phyloP scores from a whole-genome alignment of 495 filamentous ascomycete species.

The Xylaria nigripes region DNA sequence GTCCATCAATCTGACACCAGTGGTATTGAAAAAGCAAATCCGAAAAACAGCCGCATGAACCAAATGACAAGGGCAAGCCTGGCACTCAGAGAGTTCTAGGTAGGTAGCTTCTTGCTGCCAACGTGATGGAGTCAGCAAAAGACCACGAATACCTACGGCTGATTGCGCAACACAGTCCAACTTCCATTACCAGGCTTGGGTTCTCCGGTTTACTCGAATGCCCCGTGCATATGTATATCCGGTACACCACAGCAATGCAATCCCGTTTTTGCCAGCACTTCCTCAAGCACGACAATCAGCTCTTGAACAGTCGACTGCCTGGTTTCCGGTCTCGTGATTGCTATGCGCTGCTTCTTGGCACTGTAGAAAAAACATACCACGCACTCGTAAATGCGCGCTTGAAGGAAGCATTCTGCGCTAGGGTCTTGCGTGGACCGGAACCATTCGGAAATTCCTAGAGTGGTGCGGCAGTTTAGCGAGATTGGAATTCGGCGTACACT shows the following conservation, averaged over 20 bases:
- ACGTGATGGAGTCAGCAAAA: not conserved
- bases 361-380: not conserved
- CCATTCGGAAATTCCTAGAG: conserved; percentile 3
- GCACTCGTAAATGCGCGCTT: not conserved
- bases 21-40: not conserved
- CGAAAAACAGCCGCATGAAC: not conserved
- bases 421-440: conserved; percentile 6
- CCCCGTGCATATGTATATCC: not conserved
- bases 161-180: conserved; percentile 1
- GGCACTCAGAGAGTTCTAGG: not conserved
- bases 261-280: not conserved
- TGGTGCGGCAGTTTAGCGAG: conserved; percentile 23
- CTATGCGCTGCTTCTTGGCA: not conserved
- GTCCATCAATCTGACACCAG: not conserved
- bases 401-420: not conserved
- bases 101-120: not conserved
- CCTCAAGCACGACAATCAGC: not conserved
- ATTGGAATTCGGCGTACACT: conserved; percentile 17
- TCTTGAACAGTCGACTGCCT: not conserved
- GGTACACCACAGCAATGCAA: not conserved
- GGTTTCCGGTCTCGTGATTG: not conserved
- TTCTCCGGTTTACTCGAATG: not conserved
- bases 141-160: conserved; percentile 10
- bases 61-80: not conserved
- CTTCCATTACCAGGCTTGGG: not conserved